Evolutionary conservation across 352 stramenopile species (phyloP).

Genomic region (Globisporangium lucens): DNA sequence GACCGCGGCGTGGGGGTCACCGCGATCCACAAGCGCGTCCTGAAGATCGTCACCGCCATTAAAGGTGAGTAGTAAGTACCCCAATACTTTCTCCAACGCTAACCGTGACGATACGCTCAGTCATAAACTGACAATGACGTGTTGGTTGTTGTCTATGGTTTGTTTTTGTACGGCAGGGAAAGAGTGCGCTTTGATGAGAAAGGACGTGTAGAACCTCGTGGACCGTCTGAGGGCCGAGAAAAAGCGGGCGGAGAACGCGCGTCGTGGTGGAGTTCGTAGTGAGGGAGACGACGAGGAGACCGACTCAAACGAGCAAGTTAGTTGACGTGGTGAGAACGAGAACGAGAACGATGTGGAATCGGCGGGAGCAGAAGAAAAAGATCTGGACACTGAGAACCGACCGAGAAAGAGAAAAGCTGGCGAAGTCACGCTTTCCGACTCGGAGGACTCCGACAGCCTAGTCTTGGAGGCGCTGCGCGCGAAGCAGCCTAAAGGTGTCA

Average conservation of each 20-base stretch:
- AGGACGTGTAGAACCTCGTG: constrained; percentile 1
- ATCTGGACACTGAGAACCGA: background rate
- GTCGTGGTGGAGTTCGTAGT: too few species aligned
- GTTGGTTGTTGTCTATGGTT: background rate
- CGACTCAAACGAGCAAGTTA: background rate
- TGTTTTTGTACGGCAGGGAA: background rate
- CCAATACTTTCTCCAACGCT: too few species aligned
- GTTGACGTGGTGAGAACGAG: too few species aligned
- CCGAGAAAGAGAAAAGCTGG: background rate
- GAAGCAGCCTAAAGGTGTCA: background rate
- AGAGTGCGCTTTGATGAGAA: background rate
- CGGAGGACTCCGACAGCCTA: background rate
- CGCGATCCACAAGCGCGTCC: too few species aligned
- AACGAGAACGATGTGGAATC: background rate
- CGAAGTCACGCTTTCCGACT: background rate
- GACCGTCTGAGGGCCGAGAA: background rate
- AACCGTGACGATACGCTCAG: too few species aligned
- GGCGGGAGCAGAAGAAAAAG: background rate
- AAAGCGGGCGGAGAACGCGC: too few species aligned
- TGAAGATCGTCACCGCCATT: background rate
- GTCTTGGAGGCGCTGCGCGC: background rate
- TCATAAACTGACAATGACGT: background rate
- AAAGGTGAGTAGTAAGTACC: background rate
- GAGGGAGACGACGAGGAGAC: background rate
- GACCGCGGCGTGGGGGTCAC: too few species aligned